phyloP scores from a whole-genome alignment of 1,139 yeast genomes.

The Yamadazyma dendronema region DNA sequence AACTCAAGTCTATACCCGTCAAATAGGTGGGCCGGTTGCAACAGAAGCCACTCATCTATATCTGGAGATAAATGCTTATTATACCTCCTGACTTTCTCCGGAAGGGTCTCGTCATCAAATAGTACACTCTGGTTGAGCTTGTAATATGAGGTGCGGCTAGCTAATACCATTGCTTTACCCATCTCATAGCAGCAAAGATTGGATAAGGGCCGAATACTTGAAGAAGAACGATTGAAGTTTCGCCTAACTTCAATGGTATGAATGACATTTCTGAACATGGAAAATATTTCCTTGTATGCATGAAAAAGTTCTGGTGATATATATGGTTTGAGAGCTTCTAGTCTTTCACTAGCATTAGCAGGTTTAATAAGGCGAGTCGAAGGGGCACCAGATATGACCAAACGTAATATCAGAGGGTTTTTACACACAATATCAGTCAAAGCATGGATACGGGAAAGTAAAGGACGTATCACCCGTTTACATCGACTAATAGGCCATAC shows the following conservation, averaged over 20 bases:
- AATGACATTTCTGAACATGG: constrained; percentile 26
- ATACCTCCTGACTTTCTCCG: constrained; percentile 20
- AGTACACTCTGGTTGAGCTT: constrained; percentile 30
- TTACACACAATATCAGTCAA: constrained; percentile 23
- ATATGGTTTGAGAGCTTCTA: constrained; percentile 24
- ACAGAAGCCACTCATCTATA: constrained; percentile 38
- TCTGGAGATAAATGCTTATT: constrained; percentile 28
- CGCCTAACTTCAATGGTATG: constrained; percentile 12
- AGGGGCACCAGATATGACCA: neutral
- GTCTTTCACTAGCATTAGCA: constrained; percentile 22
- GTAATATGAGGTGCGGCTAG: constrained; percentile 35
- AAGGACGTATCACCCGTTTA: constrained; percentile 37
- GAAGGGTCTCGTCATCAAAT: constrained; percentile 32
- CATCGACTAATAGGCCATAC: constrained; percentile 19
- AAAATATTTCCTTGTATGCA: constrained; percentile 31
- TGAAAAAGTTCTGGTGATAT: constrained; percentile 26
- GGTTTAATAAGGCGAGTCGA: constrained; percentile 18
- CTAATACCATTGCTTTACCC: constrained; percentile 34
- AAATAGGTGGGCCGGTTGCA: constrained; percentile 28
- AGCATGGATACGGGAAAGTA: constrained; percentile 35
- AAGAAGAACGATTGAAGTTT: too few relatives aligned
- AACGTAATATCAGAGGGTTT: constrained; percentile 7
- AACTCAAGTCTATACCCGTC: constrained; percentile 22
- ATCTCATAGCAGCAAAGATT: constrained; percentile 31
- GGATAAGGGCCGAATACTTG: constrained; percentile 24